Base-by-base conservation (phyloP, 768 basidiomycete species). In the Termitomyces sp. region DNA sequence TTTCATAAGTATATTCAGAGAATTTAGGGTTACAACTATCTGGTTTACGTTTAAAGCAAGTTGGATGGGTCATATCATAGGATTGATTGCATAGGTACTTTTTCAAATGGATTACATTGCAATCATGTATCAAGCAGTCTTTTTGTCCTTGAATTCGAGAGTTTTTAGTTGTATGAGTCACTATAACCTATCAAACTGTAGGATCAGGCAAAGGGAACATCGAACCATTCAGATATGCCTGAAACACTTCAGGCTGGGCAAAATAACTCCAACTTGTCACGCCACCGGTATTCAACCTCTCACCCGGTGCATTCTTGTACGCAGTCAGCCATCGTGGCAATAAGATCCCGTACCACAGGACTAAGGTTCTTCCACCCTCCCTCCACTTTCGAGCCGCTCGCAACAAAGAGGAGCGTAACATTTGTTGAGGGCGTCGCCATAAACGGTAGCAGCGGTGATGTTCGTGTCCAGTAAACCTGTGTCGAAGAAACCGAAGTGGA, bases 391-490 rank as follows among this genome's bases (percentile, higher is more conserved):
- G 37, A 50, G 12, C 59, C 53, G 14, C 21, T 63, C n/a, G 50
- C 59, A 17, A 60, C 35, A 25, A 58, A 55, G 16, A 58, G 40
- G 10, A 58, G 45, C 14, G 56, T 34, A 29, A 54, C 52, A 43
- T 59, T 54, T 4, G 52, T 60, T 27, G 54, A 41, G 17, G 56
- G 58, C 2, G 60, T 62, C 5, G 58, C 59, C 52, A 62, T 64
- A 42, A 57, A 64, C 14, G 61, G 58, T 1, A 62, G 56, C 9
- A 58, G 50, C 8, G 61, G 54, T 16, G 56, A 58, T 2, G 58
- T 64, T 27, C 61, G 55, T 5, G 61, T 62, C 63, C 57, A 62
- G 53, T 60, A 56, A 5, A 62, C 41, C 23, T 64, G 60, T 2
- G 49, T 59, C 0, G 61, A 64, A 3, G 59, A 46, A 29, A 60